These are phyloP conservation scores for Pinus taeda DNA, from an alignment of 75 land plant species.

Conservation along the genomic window DNA sequence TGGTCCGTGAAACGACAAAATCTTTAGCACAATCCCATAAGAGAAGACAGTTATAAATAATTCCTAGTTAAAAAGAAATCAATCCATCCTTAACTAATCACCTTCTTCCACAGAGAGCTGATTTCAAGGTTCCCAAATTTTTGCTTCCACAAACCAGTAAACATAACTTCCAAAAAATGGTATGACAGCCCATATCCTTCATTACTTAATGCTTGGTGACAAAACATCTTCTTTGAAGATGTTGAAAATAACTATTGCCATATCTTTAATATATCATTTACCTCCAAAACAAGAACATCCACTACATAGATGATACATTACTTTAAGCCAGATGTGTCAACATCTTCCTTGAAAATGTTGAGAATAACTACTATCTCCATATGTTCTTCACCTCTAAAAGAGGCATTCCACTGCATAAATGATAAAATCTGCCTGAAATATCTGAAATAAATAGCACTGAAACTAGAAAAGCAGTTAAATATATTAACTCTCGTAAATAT, in stretches of 20 bases:
- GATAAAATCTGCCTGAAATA: conserved; percentile 10
- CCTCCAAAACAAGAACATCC: neutral
- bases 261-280: neutral
- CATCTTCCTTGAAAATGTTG: conserved; percentile 6
- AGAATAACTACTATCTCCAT: neutral
- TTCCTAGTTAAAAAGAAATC: no score
- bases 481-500: neutral
- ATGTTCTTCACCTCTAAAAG: neutral
- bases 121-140: no score
- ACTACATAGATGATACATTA: conserved; percentile 5
- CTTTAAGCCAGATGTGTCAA: neutral
- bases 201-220: neutral
- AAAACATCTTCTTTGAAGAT: conserved; percentile 8
- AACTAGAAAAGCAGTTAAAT: neutral
- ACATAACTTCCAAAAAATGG: neutral
- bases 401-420: neutral
- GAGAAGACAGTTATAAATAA: no score
- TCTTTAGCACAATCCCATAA: no score
- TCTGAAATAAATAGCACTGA: neutral
- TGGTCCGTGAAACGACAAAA: no score
- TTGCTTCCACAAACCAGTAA: neutral
- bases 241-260: neutral
- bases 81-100: no score
- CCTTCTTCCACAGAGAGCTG: no score
- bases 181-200: neutral